A percentile compares a stretch with the other conserved stretches of the same genome.
Conservation (phyloP, 148 eudicot species). For the Vaccinium myrtillus region DNA sequence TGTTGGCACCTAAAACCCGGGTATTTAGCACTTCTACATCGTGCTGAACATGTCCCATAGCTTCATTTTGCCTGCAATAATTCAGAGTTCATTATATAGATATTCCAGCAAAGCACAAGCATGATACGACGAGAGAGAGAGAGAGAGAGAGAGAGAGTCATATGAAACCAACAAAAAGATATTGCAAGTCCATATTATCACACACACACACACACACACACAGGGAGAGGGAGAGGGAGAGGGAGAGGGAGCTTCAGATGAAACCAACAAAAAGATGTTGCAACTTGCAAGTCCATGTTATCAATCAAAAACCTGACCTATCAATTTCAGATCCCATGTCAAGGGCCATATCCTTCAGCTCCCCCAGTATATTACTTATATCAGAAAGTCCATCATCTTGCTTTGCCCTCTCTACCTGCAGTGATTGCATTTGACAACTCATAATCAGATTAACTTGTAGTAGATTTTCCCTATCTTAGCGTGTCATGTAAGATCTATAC, state of each 20-base stretch:
- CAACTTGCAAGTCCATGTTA: neutral
- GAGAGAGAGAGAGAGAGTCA: too few species aligned
- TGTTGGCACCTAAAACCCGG: constrained; percentile 13
- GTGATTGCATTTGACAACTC: constrained; percentile 2
- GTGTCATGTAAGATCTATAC: too few species aligned
- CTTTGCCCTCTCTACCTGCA: constrained; percentile 72
- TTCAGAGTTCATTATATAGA: neutral
- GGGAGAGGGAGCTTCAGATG: neutral
- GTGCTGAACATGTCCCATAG: constrained; percentile 19
- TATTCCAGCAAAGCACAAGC: neutral
- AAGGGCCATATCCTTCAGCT: constrained; percentile 85
- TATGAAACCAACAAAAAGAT: too few species aligned
- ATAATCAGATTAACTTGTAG: neutral
- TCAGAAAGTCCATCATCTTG: constrained; percentile 85
- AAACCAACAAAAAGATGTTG: neutral
- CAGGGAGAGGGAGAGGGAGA: neutral
- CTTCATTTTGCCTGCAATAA: constrained; percentile 22
- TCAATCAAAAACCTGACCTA: constrained; percentile 42
- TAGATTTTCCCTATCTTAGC: neutral
- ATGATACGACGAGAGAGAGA: neutral
- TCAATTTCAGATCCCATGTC: constrained; percentile 97
- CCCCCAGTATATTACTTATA: constrained; percentile 71
- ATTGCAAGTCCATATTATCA: too few species aligned
- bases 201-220: too few species aligned
- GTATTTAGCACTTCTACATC: constrained; percentile 20